A percentile compares a stretch with the other conserved stretches of the same genome.
Evolutionary conservation across 2,329 filamentous ascomycete species (phyloP).

Genomic region (Blastomyces emzantsi): DNA sequence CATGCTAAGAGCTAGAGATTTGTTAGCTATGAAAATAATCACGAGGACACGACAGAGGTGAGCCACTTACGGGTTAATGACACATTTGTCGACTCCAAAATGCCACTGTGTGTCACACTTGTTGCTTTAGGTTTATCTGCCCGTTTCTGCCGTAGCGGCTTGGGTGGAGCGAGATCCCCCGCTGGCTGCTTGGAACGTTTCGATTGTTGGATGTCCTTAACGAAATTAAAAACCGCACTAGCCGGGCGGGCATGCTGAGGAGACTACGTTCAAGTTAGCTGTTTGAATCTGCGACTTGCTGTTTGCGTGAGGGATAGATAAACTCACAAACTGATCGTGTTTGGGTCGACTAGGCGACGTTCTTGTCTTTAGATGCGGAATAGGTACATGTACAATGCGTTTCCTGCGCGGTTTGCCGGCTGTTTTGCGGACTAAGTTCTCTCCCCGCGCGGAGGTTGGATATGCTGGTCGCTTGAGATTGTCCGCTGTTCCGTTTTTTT

Average conservation of each 20-base stretch:
- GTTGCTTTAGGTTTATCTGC: neutral
- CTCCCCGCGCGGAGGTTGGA: neutral
- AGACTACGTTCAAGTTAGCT: neutral
- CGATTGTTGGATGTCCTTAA: no score
- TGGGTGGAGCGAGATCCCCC: neutral
- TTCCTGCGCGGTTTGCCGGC: neutral
- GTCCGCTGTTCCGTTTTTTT: neutral
- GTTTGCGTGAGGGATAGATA: neutral
- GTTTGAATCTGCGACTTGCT: neutral
- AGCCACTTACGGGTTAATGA: conserved; percentile 19
- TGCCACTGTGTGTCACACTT: conserved; percentile 11
- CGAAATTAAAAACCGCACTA: neutral
- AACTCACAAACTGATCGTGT: neutral
- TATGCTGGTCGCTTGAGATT: neutral
- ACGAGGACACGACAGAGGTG: neutral
- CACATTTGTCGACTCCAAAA: conserved; percentile 12
- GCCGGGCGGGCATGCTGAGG: neutral
- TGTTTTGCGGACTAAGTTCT: neutral
- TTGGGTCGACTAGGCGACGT: neutral
- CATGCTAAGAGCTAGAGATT: conserved; percentile 28
- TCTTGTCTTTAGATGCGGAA: neutral
- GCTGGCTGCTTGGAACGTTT: neutral
- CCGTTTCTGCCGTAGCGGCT: no score
- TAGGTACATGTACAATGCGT: neutral
- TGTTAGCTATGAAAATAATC: conserved; percentile 10